A percentile compares a stretch with the other conserved stretches of the same genome.
phyloP scores from a whole-genome alignment of 768 basidiomycete genomes.

The Lactifluus pinguis region DNA sequence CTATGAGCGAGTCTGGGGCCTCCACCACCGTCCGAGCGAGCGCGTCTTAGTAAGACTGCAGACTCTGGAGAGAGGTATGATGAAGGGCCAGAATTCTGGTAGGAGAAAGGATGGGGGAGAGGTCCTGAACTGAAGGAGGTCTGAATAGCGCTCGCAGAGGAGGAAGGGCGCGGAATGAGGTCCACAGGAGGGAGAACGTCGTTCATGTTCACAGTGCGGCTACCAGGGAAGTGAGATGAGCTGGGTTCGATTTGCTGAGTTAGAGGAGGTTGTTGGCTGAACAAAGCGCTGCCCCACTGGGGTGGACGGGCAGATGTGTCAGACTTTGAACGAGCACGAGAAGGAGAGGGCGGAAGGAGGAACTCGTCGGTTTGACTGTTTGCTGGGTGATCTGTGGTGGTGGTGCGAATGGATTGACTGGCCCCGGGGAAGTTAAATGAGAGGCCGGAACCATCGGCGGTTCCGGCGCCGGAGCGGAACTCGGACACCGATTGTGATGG shows the following conservation, averaged over 20 bases:
- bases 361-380: conserved; percentile 14
- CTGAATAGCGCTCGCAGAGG: conserved; percentile 16
- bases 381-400: conserved; percentile 3
- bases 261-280: neutral
- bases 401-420: neutral
- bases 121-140: conserved; percentile 11
- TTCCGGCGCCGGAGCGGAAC: conserved; percentile 12
- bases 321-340: conserved; percentile 18
- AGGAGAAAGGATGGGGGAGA: conserved; percentile 14
- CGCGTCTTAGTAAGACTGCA: conserved; percentile 35
- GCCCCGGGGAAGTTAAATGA: conserved; percentile 17
- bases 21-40: conserved; percentile 39
- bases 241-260: neutral
- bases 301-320: conserved; percentile 17
- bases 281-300: conserved; percentile 11
- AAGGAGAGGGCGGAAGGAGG: conserved; percentile 19
- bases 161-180: conserved; percentile 10
- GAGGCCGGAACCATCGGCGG: conserved; percentile 9
- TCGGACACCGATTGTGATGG: conserved; percentile 11
- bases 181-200: conserved; percentile 14
- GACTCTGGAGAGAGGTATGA: conserved; percentile 30
- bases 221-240: neutral
- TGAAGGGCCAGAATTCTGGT: conserved; percentile 1
- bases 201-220: conserved; percentile 12
- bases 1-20: conserved; percentile 27